Base-by-base conservation (phyloP, 1,139 yeast genomes). In the Scheffersomyces titani region DNA sequence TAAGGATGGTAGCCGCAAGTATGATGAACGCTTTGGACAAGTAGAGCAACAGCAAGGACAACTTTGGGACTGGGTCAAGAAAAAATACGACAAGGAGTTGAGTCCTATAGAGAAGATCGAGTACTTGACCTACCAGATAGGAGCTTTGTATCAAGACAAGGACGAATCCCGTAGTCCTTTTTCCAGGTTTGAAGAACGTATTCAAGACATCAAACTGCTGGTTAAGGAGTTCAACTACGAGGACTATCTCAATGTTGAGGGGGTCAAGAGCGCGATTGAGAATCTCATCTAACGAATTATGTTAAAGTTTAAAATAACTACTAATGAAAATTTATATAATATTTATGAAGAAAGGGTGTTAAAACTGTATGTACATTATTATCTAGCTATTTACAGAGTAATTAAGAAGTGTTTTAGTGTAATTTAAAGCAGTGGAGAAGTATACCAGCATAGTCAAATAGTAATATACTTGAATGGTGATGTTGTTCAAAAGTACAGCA, bases 51-150 rank as follows among this genome's bases (percentile, higher is more conserved):
- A 19, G 49, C 54, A 52, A n/a, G 40, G 46, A 6, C 51, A 59
- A 22, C 62, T 71, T n/a, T 72, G 76, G 77, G 62, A 68, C 13
- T 70, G 70, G 70, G 67, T 71, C 0, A 54, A 59, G 47, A 54
- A 59, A 19, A 59, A 61, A 46, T 58, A 64, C 44, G 70, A 70
- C 2, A 67, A 63, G 53, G 61, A 64, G 49, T 55, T 71, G 50
- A 61, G 62, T 46, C 57, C 64, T 11, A 51, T 63, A 5, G 74
- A 73, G 52, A 68, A 68, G 53, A 61, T 70, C 47, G 70, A 70
- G 53, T 72, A 61, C 54, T 60, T 73, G 50, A 64, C 71, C 5
- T 61, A 56, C 50, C 72, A 72, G 49, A 47, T 60, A 40, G 40
- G 56, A 13, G 22, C 49, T 16, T 22, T 19, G 13, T 36, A 22